A percentile compares a stretch with the other conserved stretches of the same genome.
Conservation (phyloP, 2,329 filamentous ascomycete genomes). For the Penicillium verrucosum region DNA sequence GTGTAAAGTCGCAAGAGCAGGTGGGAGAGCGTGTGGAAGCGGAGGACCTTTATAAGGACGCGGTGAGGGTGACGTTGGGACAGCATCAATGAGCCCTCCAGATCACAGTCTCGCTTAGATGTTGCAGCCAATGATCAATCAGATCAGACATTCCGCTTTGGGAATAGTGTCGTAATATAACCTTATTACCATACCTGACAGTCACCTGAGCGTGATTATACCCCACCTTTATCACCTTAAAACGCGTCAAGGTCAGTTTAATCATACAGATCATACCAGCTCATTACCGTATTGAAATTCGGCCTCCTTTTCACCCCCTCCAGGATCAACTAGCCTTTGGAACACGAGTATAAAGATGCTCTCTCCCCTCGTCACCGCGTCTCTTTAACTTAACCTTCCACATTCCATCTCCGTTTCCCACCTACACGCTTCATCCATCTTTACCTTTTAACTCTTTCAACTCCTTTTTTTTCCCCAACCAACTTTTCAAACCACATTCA, state of each 20-base stretch:
- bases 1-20: slow-evolving; percentile 27
- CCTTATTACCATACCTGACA: slow-evolving; percentile 19
- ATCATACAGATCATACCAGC: slow-evolving; percentile 48
- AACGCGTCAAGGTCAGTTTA: slow-evolving; percentile 29
- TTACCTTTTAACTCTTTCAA: slow-evolving; percentile 12
- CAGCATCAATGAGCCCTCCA: slow-evolving; percentile 38
- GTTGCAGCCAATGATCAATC: slow-evolving; percentile 40
- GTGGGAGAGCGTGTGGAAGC: slow-evolving; percentile 34
- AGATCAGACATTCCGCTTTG: slow-evolving; percentile 34
- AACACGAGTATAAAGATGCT: slow-evolving; percentile 46
- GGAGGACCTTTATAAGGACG: slow-evolving; percentile 45
- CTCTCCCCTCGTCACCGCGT: slow-evolving; percentile 42
- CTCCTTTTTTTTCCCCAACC: slow-evolving; percentile 25
- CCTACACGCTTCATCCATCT: slow-evolving; percentile 37
- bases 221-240: slow-evolving; percentile 8
- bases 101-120: slow-evolving; percentile 48
- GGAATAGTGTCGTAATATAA: slow-evolving; percentile 30
- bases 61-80: slow-evolving; percentile 44
- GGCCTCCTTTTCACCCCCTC: slow-evolving; percentile 40
- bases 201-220: slow-evolving; percentile 17
- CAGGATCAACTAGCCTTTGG: slow-evolving; percentile 45
- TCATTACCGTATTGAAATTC: slow-evolving; percentile 47
- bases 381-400: slow-evolving; percentile 34
- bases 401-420: slow-evolving; percentile 32
- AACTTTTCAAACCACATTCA: slow-evolving; percentile 39